A percentile compares a stretch with the other conserved stretches of the same genome.
These are phyloP conservation scores for Ustanciosporium gigantosporum DNA, from an alignment of 1,284 basidiomycete species.

Conservation along the genomic window DNA sequence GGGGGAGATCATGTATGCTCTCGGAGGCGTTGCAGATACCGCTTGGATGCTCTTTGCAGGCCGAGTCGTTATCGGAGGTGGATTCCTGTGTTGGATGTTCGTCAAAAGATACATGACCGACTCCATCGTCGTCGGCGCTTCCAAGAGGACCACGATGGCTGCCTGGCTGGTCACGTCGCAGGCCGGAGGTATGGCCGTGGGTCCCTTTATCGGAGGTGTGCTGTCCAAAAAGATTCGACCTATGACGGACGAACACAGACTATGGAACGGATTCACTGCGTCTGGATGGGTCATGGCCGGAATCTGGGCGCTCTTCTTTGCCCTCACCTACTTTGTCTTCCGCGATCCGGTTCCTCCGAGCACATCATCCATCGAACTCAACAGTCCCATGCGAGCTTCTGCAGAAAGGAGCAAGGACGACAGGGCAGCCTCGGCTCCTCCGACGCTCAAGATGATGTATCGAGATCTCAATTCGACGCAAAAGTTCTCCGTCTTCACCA, in stretches of 20 bases:
- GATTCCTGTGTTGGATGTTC: slow-evolving; percentile 38
- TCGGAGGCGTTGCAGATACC: slow-evolving; percentile 24
- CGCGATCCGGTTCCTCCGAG: slow-evolving; percentile 8
- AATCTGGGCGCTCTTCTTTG: slow-evolving; percentile 24
- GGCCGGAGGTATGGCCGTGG: slow-evolving; percentile 39
- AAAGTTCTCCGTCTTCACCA: slow-evolving; percentile 31
- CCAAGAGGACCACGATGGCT: slow-evolving; percentile 33
- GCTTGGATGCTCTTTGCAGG: slow-evolving; percentile 40
- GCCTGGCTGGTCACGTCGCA: slow-evolving; percentile 41
- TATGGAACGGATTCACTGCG: slow-evolving; percentile 41
- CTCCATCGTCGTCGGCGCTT: slow-evolving; percentile 22
- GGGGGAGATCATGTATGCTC: slow-evolving; percentile 32
- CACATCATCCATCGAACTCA: slow-evolving; percentile 4
- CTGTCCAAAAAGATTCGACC: slow-evolving; percentile 20
- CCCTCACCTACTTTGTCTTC: slow-evolving; percentile 13
- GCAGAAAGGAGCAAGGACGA: background rate
- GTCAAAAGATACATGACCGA: slow-evolving; percentile 42
- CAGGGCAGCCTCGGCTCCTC: background rate
- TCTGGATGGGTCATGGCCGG: slow-evolving; percentile 40
- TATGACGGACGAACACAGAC: slow-evolving; percentile 17
- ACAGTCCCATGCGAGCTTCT: background rate
- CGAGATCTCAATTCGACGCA: slow-evolving; percentile 25
- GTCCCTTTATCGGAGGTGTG: slow-evolving; percentile 31
- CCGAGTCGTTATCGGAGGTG: slow-evolving; percentile 24
- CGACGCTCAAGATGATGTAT: slow-evolving; percentile 15